Evolutionary conservation across 192 early-diverging fungal species (phyloP).

Genomic region (Phlyctochytrium arcticum): DNA sequence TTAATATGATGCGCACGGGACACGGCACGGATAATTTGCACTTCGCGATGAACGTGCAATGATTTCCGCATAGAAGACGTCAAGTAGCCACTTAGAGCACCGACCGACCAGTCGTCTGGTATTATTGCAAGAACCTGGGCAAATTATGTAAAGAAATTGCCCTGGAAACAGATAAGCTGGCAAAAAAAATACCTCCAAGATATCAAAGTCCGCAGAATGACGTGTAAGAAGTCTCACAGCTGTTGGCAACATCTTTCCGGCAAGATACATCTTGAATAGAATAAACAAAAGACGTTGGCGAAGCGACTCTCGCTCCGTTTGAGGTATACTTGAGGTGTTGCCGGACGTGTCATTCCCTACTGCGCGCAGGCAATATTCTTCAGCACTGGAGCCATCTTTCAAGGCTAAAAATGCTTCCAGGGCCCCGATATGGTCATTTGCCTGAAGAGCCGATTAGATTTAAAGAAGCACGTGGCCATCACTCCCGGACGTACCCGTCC

Average conservation of each 20-base stretch:
- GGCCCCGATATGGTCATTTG: background rate
- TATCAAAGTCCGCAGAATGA: constrained; percentile 21
- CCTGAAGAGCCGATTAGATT: background rate
- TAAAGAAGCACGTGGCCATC: no score
- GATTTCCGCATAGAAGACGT: constrained; percentile 1
- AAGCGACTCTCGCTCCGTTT: background rate
- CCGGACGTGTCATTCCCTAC: background rate
- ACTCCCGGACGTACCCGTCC: background rate
- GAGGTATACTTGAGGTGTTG: background rate
- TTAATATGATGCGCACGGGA: constrained; percentile 25
- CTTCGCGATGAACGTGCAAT: constrained; percentile 9
- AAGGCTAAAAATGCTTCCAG: constrained; percentile 3
- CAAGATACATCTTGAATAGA: constrained; percentile 20
- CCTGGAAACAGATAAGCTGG: background rate
- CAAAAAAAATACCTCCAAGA: constrained; percentile 17
- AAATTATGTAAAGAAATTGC: background rate
- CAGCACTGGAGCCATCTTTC: constrained; percentile 29
- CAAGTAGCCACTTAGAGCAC: constrained; percentile 18
- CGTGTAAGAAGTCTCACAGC: constrained; percentile 21
- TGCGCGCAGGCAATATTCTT: constrained; percentile 18
- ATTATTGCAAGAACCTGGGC: constrained; percentile 26
- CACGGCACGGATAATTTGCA: constrained; percentile 20
- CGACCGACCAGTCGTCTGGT: constrained; percentile 37
- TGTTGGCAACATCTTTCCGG: constrained; percentile 19
- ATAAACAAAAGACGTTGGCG: constrained; percentile 3